Conservation (phyloP, 2,329 filamentous ascomycete species). For the Metarhizium anisopliae region DNA sequence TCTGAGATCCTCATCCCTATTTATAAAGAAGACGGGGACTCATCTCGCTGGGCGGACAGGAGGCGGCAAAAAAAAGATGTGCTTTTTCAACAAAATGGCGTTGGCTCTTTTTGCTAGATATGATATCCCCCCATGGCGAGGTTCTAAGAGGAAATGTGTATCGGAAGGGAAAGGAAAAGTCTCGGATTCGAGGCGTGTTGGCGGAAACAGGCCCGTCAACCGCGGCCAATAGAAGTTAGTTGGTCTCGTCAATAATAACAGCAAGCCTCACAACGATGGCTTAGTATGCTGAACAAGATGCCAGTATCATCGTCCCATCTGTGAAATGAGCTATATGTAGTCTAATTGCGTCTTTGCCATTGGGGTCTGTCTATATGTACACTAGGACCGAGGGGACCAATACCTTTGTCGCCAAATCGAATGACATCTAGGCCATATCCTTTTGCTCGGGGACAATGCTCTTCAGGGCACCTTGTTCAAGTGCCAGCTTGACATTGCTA, state of each 20-base stretch:
- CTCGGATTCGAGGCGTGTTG: slow-evolving; percentile 5
- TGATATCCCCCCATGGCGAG: slow-evolving; percentile 23
- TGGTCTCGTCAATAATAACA: slow-evolving; percentile 4
- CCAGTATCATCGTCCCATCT: background rate
- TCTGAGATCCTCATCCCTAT: slow-evolving; percentile 6
- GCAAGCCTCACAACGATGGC: slow-evolving; percentile 6
- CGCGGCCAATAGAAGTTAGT: slow-evolving; percentile 25
- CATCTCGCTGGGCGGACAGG: slow-evolving; percentile 20
- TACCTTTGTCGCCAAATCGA: background rate
- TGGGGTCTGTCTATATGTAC: background rate
- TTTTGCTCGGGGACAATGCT: slow-evolving; percentile 66
- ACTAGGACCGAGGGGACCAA: background rate
- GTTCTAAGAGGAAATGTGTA: slow-evolving; percentile 11
- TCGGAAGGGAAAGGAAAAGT: background rate
- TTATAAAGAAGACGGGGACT: slow-evolving; percentile 4
- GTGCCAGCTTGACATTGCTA: slow-evolving; percentile 55
- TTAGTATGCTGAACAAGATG: slow-evolving; percentile 7
- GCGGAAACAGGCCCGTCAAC: slow-evolving; percentile 31
- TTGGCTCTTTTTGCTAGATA: slow-evolving; percentile 26
- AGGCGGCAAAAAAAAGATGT: slow-evolving; percentile 25
- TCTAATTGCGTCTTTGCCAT: background rate
- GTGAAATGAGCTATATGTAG: background rate
- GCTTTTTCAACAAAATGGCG: slow-evolving; percentile 33
- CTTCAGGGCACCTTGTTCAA: slow-evolving; percentile 53
- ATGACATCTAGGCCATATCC: slow-evolving; percentile 13